phyloP scores from a whole-genome alignment of 23 red algal species.

The Agarophyton chilense region DNA sequence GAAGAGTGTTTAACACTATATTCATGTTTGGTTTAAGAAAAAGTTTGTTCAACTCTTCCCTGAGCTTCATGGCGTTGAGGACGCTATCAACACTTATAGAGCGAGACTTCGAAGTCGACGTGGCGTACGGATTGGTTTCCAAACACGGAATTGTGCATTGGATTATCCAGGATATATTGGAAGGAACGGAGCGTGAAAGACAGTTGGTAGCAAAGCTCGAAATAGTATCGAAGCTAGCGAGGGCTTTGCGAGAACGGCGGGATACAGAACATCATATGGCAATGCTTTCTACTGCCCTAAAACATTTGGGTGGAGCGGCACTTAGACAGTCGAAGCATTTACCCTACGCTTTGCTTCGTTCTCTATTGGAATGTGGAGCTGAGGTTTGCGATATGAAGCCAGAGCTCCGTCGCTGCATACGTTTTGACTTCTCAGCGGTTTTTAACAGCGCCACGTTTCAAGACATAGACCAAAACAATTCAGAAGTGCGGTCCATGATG shows the following conservation, averaged over 20 bases:
- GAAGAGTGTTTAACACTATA: constrained; percentile 12
- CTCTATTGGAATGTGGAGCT: background rate
- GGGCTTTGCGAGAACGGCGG: background rate
- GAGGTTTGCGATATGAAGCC: background rate
- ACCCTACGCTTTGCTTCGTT: background rate
- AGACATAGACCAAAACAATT: background rate
- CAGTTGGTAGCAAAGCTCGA: background rate
- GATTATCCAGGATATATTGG: background rate
- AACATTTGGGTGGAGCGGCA: background rate
- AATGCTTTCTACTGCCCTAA: background rate
- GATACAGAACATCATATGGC: background rate
- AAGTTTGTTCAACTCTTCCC: background rate
- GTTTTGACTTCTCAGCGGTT: background rate
- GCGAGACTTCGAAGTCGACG: background rate
- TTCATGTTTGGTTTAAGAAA: constrained; percentile 9
- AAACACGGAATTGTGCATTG: constrained; percentile 11
- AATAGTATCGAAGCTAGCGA: background rate
- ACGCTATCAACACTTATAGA: background rate
- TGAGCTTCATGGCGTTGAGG: background rate
- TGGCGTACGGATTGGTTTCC: background rate
- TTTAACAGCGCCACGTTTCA: background rate
- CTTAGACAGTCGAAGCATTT: background rate
- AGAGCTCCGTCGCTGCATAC: background rate
- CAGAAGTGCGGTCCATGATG: background rate
- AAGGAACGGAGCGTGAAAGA: background rate